Conservation (phyloP, 805 yeast species). For the Saccharomycopsis capsularis region DNA sequence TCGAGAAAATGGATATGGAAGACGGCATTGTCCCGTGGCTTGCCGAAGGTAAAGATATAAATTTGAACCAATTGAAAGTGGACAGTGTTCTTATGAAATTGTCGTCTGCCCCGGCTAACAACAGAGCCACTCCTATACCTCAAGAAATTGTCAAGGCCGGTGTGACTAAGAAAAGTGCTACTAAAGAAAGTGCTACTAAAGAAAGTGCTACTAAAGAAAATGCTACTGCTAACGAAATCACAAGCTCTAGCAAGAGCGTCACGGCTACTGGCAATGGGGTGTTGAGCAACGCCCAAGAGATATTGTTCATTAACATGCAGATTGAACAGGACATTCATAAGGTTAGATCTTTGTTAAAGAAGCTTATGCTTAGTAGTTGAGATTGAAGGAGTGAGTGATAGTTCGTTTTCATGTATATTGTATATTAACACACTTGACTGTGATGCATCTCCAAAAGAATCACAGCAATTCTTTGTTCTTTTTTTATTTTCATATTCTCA, state of each 20-base stretch:
- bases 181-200: no score
- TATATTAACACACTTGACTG: no score
- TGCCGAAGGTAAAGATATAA: constrained; percentile 1
- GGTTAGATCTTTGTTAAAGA: constrained; percentile 6
- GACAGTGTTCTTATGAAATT: constrained; percentile 3
- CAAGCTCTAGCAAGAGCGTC: constrained; percentile 8
- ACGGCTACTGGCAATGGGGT: background rate
- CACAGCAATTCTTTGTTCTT: no score
- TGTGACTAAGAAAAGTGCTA: no score
- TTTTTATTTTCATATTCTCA: no score
- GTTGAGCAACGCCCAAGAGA: constrained; percentile 2
- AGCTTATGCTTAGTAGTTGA: no score
- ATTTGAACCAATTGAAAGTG: constrained; percentile 10
- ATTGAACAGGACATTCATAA: constrained; percentile 12
- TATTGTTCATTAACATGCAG: constrained; percentile 13
- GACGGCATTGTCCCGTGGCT: constrained; percentile 5
- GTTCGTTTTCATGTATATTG: no score
- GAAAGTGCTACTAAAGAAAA: background rate
- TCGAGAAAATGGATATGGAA: constrained; percentile 30
- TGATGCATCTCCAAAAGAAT: no score
- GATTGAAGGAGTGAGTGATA: no score
- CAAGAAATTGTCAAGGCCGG: background rate
- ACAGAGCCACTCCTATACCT: no score
- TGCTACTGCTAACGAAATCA: background rate
- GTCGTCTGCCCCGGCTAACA: background rate